These are phyloP conservation scores for Fraxinus quadrangulata DNA, from an alignment of 257 asterid species.

Conservation along the genomic window DNA sequence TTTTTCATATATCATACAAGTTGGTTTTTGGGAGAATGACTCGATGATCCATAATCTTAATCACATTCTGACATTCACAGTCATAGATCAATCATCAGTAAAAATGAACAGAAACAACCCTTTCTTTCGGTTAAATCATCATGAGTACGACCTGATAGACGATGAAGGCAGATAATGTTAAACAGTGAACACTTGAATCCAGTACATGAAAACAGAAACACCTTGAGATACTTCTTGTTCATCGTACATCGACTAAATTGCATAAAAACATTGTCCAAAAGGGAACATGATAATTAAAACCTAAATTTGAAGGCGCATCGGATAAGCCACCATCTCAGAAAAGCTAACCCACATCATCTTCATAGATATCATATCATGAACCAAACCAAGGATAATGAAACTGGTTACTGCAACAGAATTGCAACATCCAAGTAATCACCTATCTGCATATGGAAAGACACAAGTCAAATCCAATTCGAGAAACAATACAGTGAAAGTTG, in stretches of 20 bases:
- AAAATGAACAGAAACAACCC: no score
- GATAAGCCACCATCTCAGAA: neutral
- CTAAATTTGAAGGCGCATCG: neutral
- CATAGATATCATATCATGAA: neutral
- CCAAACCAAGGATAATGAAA: conserved; percentile 4
- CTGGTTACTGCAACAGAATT: conserved; percentile 49
- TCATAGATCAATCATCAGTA: no score
- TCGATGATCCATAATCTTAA: no score
- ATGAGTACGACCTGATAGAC: no score
- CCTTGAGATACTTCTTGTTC: neutral
- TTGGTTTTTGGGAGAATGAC: no score
- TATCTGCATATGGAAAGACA: conserved; percentile 52
- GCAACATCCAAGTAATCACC: conserved; percentile 97
- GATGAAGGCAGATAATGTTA: no score
- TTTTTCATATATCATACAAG: no score
- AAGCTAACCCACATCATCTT: neutral
- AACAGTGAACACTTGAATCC: no score
- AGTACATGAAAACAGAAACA: no score
- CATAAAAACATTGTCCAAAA: neutral
- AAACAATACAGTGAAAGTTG: neutral
- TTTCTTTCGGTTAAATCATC: no score
- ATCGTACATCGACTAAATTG: neutral
- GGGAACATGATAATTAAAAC: neutral
- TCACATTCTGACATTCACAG: no score
- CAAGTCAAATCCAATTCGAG: conserved; percentile 13